phyloP scores from a whole-genome alignment of 2,329 filamentous ascomycete genomes.

The Venturia asperata region DNA sequence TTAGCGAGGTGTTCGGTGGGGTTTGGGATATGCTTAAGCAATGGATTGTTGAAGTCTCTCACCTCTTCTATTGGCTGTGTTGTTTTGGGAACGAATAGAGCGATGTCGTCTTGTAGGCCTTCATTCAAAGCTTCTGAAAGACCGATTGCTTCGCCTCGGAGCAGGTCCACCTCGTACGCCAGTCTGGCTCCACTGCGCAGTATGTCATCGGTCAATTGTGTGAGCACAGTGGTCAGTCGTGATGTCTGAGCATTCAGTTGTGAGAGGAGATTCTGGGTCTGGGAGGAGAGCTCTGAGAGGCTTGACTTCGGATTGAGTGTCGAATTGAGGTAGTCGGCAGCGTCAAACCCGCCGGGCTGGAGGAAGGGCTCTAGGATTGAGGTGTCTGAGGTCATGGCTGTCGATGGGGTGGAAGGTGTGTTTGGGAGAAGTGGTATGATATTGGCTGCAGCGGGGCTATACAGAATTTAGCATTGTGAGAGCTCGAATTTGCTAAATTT shows the following conservation, averaged over 20 bases:
- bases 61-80: neutral
- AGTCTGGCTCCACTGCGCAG: conserved; percentile 78
- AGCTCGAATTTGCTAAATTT: no score
- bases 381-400: conserved; percentile 54
- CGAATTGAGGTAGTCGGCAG: conserved; percentile 77
- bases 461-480: no score
- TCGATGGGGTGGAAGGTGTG: conserved; percentile 52
- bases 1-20: no score
- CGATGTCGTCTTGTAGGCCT: conserved; percentile 62
- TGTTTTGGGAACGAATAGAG: conserved; percentile 22
- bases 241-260: conserved; percentile 85
- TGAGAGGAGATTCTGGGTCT: conserved; percentile 76
- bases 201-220: conserved; percentile 90
- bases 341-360: conserved; percentile 62
- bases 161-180: conserved; percentile 88
- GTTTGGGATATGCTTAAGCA: no score
- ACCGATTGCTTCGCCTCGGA: conserved; percentile 81
- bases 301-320: conserved; percentile 49
- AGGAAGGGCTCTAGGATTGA: conserved; percentile 53
- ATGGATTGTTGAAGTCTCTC: neutral
- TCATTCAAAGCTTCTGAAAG: conserved; percentile 72
- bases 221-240: conserved; percentile 71
- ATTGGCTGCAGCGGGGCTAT: neutral
- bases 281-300: conserved; percentile 68
- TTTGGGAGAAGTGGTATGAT: neutral